phyloP scores from a whole-genome alignment of 192 early-diverging fungal species.

The Pilobolus umbonatus region DNA sequence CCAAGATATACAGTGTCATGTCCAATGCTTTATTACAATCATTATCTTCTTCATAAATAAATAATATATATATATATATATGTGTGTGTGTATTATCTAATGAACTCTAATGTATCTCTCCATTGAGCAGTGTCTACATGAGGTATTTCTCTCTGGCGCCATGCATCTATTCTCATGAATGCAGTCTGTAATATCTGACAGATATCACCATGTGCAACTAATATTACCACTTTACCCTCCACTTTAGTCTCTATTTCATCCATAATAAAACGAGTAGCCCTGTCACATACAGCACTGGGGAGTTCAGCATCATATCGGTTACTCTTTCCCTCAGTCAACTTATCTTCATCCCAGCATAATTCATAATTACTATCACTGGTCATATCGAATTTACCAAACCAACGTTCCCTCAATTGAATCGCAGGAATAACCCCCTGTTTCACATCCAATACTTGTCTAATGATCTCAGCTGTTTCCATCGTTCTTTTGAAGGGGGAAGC shows the following conservation, averaged over 20 bases:
- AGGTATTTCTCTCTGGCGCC: constrained; percentile 40
- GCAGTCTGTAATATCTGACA: constrained; percentile 47
- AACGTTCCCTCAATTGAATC: constrained; percentile 45
- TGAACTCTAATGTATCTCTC: constrained; percentile 19
- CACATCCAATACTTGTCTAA: constrained; percentile 23
- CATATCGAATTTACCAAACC: constrained; percentile 55
- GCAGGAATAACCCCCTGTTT: constrained; percentile 11
- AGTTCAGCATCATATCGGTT: constrained; percentile 17
- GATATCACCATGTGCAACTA: constrained; percentile 52
- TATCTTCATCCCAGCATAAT: constrained; percentile 41
- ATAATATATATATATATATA: neutral
- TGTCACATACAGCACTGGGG: constrained; percentile 19
- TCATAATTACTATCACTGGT: constrained; percentile 37
- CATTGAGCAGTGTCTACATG: constrained; percentile 46
- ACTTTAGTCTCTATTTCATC: constrained; percentile 30
- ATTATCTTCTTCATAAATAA: neutral
- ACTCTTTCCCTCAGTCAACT: constrained; percentile 21
- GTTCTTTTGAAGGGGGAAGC: constrained; percentile 52
- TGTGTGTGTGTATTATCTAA: neutral
- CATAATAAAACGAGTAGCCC: constrained; percentile 25
- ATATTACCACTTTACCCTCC: constrained; percentile 27
- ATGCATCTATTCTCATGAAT: constrained; percentile 35
- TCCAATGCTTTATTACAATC: constrained; percentile 50
- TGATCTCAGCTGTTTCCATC: constrained; percentile 44
- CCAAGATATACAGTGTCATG: constrained; percentile 73